A percentile compares a stretch with the other conserved stretches of the same genome.
Evolutionary conservation across 441 rosid species (phyloP).

Genomic region (Isatis lusitanica): DNA sequence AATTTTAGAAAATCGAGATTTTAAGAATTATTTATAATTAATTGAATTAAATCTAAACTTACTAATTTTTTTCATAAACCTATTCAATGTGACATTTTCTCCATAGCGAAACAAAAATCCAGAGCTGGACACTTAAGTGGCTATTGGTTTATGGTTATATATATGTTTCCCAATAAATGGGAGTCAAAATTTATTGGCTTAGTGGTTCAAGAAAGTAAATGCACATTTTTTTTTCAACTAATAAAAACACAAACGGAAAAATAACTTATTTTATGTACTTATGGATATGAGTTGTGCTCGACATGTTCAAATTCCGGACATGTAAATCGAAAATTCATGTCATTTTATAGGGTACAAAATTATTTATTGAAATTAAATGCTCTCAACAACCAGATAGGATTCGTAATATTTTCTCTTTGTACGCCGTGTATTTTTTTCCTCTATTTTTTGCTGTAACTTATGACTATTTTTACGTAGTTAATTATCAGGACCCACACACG

Average conservation of each 20-base stretch:
- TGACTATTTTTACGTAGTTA: slow-evolving; percentile 6
- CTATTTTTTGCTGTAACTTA: not conserved
- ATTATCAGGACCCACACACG: slow-evolving; percentile 18
- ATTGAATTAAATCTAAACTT: not conserved
- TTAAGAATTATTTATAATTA: not conserved
- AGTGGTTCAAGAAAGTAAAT: slow-evolving; percentile 24
- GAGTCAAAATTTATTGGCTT: not conserved
- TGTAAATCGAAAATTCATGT: not conserved
- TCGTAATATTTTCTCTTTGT: not conserved
- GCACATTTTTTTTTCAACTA: not conserved
- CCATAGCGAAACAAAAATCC: not conserved
- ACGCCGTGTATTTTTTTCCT: not conserved
- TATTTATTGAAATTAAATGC: slow-evolving; percentile 16
- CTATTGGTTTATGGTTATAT: not conserved
- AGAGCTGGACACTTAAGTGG: not conserved
- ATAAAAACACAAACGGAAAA: not conserved
- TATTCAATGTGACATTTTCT: not conserved
- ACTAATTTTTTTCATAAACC: not conserved
- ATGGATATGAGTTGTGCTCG: not conserved
- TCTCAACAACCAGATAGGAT: slow-evolving; percentile 29
- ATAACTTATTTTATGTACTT: not conserved
- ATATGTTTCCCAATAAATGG: slow-evolving; percentile 9
- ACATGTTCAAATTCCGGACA: not conserved
- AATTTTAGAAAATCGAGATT: not conserved
- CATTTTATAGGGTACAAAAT: not conserved